Evolutionary conservation across 805 yeast species (phyloP).

Genomic region (Candida methanosorbosa): DNA sequence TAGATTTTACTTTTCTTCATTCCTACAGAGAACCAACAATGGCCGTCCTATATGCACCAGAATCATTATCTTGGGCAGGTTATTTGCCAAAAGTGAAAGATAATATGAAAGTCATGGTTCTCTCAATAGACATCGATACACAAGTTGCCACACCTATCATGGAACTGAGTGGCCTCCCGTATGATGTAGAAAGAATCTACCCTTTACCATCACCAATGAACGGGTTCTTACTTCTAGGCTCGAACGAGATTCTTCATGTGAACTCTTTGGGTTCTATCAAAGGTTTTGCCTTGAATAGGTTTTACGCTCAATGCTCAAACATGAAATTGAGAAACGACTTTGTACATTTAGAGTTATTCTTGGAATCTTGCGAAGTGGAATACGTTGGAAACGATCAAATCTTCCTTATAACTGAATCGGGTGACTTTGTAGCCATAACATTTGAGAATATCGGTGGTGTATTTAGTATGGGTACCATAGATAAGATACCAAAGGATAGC

Average conservation of each 20-base stretch:
- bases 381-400: slow-evolving; percentile 26
- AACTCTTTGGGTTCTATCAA: slow-evolving; percentile 67
- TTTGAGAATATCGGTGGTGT: slow-evolving; percentile 29
- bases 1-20: slow-evolving; percentile 63
- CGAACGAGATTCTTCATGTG: slow-evolving; percentile 68
- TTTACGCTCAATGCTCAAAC: slow-evolving; percentile 31
- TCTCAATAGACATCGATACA: slow-evolving; percentile 57
- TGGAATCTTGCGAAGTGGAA: slow-evolving; percentile 43
- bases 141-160: slow-evolving; percentile 59
- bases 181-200: slow-evolving; percentile 56
- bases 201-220: slow-evolving; percentile 59
- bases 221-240: slow-evolving; percentile 65
- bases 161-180: slow-evolving; percentile 59
- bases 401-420: slow-evolving; percentile 32
- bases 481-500: slow-evolving; percentile 8
- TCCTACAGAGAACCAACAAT: slow-evolving; percentile 76
- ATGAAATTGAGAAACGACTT: slow-evolving; percentile 35
- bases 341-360: slow-evolving; percentile 37
- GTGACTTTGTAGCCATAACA: slow-evolving; percentile 28
- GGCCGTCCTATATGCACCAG: slow-evolving; percentile 25
- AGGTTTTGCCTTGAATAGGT: slow-evolving; percentile 56
- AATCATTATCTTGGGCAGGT: slow-evolving; percentile 66
- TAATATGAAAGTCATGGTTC: slow-evolving; percentile 48
- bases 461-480: slow-evolving; percentile 19
- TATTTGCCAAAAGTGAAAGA: slow-evolving; percentile 53